These are phyloP conservation scores for Violaceomyces palustris DNA, from an alignment of 1,284 basidiomycete genomes.

Conservation along the genomic window DNA sequence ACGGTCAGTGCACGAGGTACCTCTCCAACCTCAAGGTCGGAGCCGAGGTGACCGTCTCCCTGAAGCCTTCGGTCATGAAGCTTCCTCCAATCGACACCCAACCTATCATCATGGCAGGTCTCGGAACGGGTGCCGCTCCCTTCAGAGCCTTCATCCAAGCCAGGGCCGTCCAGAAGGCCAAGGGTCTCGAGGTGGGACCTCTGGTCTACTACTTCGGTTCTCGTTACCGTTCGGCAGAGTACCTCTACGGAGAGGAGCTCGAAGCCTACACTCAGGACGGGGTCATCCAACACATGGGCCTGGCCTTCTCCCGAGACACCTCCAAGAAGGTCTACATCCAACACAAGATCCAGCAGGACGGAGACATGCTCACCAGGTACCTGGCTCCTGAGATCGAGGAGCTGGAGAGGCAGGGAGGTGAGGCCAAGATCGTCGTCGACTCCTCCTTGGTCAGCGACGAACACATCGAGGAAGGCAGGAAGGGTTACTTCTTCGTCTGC, in stretches of 20 bases:
- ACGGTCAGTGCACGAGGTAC: conserved; percentile 95
- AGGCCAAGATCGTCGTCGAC: conserved; percentile 51
- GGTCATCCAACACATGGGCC: conserved; percentile 78
- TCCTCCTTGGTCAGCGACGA: conserved; percentile 56
- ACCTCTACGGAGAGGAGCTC: conserved; percentile 86
- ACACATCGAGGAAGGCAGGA: conserved; percentile 33
- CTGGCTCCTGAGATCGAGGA: conserved; percentile 55
- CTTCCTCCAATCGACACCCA: conserved; percentile 78
- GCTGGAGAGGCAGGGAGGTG: conserved; percentile 57
- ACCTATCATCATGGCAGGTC: conserved; percentile 96
- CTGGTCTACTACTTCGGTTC: conserved; percentile 98
- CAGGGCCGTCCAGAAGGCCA: conserved; percentile 72
- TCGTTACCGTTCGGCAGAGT: conserved; percentile 87
- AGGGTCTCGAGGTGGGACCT: conserved; percentile 77
- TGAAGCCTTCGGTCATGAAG: conserved; percentile 99
- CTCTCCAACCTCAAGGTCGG: conserved; percentile 76
- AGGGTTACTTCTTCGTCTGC: conserved; percentile 82
- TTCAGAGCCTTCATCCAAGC: conserved; percentile 98
- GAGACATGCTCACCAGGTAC: conserved; percentile 64
- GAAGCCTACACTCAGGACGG: conserved; percentile 68
- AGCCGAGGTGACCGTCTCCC: conserved; percentile 90
- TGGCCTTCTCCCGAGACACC: conserved; percentile 94
- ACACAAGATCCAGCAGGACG: conserved; percentile 93
- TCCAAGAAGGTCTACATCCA: conserved; percentile 93
- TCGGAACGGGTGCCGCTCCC: conserved; percentile 94